Evolutionary conservation across 768 basidiomycete species (phyloP).

Genomic region (Xerocomellus intermedius): DNA sequence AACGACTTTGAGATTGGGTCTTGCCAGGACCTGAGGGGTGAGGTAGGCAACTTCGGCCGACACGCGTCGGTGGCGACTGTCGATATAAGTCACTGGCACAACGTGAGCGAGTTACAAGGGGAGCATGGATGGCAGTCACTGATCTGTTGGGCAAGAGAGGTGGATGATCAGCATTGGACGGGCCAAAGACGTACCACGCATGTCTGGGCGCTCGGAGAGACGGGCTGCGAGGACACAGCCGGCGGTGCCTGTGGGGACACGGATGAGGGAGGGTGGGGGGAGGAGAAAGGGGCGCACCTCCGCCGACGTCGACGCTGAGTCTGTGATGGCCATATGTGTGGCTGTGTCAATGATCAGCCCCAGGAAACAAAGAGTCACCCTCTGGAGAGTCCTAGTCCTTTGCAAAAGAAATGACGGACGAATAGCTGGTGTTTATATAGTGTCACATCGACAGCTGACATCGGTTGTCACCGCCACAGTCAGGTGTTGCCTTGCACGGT

Average conservation of each 20-base stretch:
- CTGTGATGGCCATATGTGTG: slow-evolving; percentile 2
- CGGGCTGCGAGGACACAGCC: slow-evolving; percentile 46
- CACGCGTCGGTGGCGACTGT: slow-evolving; percentile 49
- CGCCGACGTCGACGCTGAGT: slow-evolving; percentile 53
- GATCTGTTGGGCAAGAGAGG: slow-evolving; percentile 30
- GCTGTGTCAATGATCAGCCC: too few relatives aligned
- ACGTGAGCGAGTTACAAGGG: background rate
- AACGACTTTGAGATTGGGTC: slow-evolving; percentile 64
- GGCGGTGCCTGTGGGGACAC: slow-evolving; percentile 37
- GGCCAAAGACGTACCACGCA: slow-evolving; percentile 36
- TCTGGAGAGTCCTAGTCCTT: too few relatives aligned
- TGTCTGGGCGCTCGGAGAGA: slow-evolving; percentile 37
- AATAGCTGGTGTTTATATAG: too few relatives aligned
- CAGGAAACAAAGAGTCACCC: too few relatives aligned
- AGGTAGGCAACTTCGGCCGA: slow-evolving; percentile 69
- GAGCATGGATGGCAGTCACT: slow-evolving; percentile 33
- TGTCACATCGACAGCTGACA: too few relatives aligned
- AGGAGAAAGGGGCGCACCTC: slow-evolving; percentile 36
- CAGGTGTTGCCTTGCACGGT: background rate
- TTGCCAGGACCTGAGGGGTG: slow-evolving; percentile 57
- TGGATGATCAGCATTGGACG: background rate
- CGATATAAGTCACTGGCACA: slow-evolving; percentile 63
- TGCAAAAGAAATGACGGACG: too few relatives aligned
- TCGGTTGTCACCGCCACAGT: too few relatives aligned
- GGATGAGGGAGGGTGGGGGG: background rate